Evolutionary conservation across 2,329 filamentous ascomycete species (phyloP), one percentile per base, ranked within the genome.

Genomic region (Xylariomycetidae sp.): DNA sequence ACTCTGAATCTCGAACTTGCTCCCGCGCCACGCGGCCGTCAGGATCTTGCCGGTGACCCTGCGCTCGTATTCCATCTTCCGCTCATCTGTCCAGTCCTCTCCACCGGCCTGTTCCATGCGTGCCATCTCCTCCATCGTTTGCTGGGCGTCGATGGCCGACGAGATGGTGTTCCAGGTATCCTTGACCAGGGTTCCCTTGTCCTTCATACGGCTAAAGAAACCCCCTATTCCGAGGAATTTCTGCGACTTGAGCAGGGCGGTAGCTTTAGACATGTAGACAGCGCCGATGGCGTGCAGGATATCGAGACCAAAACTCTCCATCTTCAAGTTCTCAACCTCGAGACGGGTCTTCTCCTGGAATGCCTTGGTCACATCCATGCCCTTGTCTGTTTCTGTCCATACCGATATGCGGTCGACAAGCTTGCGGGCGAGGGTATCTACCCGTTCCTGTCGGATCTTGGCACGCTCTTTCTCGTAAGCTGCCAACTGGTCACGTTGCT

Each of bases 101-200:
- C 92, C 92, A 33, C 90, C 92, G 54, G 82, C 82, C 69, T 96
- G 86, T 67, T 98, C 92, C 63, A 90, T 73, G 60, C 90, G 88
- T 34, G 88, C 89, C 92, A 98, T 97, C 62, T 96, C 90, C 68
- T 98, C 90, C 80, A 98, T 95, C 40, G 89, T 95, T 69, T 95
- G 84, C 67, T 98, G 92, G 16, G 92, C 92, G 56, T 96, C 89
- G 46, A 98, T 94, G 25, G 92, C 92, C 32, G 87, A 94, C 44
- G 82, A 88, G 57, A 98, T 96, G 18, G 92, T 98, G 56, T 86
- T 90, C 92, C 92, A 98, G 2, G 92, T 97, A 56, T 98, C 92
- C 72, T 97, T 97, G 52, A 94, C 88, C 42, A 97, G 75, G 3
- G 84, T 92, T 41, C 90, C 90, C 77, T 97, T 97, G 62, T 98